Evolutionary conservation across 768 basidiomycete species (phyloP), one percentile per base, ranked within the genome.

Genomic region (Boletus rubescentipes): DNA sequence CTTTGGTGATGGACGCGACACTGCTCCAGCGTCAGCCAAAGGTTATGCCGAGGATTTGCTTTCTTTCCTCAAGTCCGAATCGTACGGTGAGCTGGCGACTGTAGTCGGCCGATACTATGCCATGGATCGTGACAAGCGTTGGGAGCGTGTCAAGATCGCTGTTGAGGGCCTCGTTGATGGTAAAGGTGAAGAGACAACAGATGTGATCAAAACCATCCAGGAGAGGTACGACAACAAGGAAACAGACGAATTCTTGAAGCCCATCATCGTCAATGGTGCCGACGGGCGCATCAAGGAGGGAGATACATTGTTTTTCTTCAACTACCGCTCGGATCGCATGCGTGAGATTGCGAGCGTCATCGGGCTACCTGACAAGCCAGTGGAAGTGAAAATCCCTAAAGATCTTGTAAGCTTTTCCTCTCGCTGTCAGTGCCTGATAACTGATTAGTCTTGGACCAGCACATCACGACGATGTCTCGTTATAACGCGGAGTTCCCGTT

Each of bases 291-390:
- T 96, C 65, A 88, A 93, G 72, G 92, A 93, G 53, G 79, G 76
- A 39, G 94, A 97, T 71, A 95, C 93, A 0, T 67, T 98, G 5
- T 97, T 96, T 81, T 85, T 91, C 75, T 98, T 96, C 85, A 98
- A 98, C 77, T 97, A 98, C 72, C 87, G 95, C 56, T 95, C 94
- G 1, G 94, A 98, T 70, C 87, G 95, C 49, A 92, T 98, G 89
- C 85, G 94, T 43, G 94, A 98, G 73, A 87, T 97, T 56, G 79
- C 75, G n/a, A 74, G 81, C 29, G 83, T 98, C 9, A 81, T 97
- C 49, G 94, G 93, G 18, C 70, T 86, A 5, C 83, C 85, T 4
- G 86, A 91, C 60, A 92, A 90, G 71, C 91, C 92, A 0, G 82
- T 93, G 70, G 91, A 95, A 45, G 82, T 91, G 35, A 78, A 82